Conservation (phyloP, 164 flowering plant genomes). For the Cinnamomum chago region DNA sequence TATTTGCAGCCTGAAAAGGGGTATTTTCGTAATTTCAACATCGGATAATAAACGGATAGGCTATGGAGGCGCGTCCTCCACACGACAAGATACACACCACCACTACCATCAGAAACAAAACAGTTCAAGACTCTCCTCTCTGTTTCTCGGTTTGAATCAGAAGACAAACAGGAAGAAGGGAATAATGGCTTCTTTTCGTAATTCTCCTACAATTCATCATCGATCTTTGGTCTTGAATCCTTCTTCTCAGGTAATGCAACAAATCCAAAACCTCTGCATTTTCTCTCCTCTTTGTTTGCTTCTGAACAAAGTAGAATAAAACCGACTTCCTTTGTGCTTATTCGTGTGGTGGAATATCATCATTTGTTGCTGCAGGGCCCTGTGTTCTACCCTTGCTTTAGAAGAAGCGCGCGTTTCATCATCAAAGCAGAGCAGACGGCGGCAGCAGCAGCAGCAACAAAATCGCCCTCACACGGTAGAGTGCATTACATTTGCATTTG, state of each 20-base stretch:
- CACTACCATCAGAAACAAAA: not conserved
- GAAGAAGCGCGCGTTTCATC: not conserved
- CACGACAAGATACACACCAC: not conserved
- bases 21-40: not conserved
- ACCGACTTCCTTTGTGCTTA: not conserved
- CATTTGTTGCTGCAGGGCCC: not conserved
- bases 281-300: not conserved
- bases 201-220: not conserved
- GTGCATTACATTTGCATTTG: too few species aligned
- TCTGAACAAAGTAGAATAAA: not conserved
- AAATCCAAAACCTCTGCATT: not conserved
- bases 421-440: not conserved
- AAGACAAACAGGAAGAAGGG: not conserved
- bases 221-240: not conserved
- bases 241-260: not conserved
- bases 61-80: not conserved
- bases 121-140: not conserved
- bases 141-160: not conserved
- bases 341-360: not conserved
- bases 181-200: not conserved
- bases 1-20: not conserved
- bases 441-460: too few species aligned
- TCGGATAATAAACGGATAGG: not conserved
- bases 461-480: too few species aligned
- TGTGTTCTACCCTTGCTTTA: not conserved